These are phyloP conservation scores for Akanthomyces muscarius DNA, from an alignment of 2,329 filamentous ascomycete genomes.

Conservation along the genomic window DNA sequence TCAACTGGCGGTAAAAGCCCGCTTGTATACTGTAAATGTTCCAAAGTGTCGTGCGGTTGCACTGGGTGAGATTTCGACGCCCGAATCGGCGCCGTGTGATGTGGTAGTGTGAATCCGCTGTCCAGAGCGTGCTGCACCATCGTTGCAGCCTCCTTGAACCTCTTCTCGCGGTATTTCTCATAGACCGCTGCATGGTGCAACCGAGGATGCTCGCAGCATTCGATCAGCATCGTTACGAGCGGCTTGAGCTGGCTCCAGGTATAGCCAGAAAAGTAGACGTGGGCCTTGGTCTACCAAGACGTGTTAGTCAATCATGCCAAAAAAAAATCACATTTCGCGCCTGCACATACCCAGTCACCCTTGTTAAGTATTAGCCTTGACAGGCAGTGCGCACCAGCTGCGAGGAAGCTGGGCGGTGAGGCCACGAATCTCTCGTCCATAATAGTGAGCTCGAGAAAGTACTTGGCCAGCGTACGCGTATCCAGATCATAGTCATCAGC, in stretches of 20 bases:
- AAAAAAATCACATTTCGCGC: no score
- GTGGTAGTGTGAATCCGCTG: conserved; percentile 52
- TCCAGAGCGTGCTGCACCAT: conserved; percentile 74
- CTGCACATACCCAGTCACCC: conserved; percentile 78
- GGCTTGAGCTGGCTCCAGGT: conserved; percentile 79
- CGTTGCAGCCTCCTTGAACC: conserved; percentile 78
- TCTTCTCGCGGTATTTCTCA: conserved; percentile 85
- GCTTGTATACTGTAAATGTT: conserved; percentile 25
- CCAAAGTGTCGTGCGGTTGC: conserved; percentile 24
- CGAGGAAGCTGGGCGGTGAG: conserved; percentile 82
- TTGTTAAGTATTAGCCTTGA: conserved; percentile 85
- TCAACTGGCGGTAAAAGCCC: conserved; percentile 31
- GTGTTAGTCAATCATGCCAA: conserved; percentile 32
- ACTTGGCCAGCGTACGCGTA: conserved; percentile 92
- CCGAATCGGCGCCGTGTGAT: conserved; percentile 38
- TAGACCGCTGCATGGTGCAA: conserved; percentile 84
- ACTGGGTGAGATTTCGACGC: conserved; percentile 21
- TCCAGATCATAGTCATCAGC: conserved; percentile 97
- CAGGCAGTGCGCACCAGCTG: conserved; percentile 88
- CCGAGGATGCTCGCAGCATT: conserved; percentile 78
- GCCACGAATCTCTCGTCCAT: conserved; percentile 98
- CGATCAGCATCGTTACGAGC: conserved; percentile 72
- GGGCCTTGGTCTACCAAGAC: conserved; percentile 61
- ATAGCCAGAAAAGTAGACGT: conserved; percentile 92
- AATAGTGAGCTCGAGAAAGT: conserved; percentile 92